Evolutionary conservation across 2,329 filamentous ascomycete genomes (phyloP), one percentile per base, ranked within the genome.

Genomic region (Boeremia lycopersici): DNA sequence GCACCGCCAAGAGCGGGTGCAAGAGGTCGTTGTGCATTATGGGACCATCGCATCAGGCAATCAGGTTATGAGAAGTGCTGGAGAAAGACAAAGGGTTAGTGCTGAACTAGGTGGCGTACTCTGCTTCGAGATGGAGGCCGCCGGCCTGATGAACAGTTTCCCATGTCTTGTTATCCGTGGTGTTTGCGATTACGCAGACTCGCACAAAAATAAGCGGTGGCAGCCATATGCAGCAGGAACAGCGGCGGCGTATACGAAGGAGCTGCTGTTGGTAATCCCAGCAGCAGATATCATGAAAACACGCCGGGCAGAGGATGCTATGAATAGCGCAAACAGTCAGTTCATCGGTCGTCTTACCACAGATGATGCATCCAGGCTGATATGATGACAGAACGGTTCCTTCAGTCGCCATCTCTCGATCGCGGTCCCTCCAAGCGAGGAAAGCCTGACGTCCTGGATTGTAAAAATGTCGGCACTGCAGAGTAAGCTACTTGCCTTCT

Each of bases 31-130:
- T n/a, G 47, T 56, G 17, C 48, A 56, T 25, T 56, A 56, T 33
- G 48, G 53, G n/a, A 52, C 53, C 8, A 56, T 56, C 12, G 53
- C 42, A n/a, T 48, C 47, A 15, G 48, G 53, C n/a, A 50, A 52
- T 30, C 48, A 52, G 30, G 48, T 56, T 29, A 58, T 48, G 29
- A 48, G 43, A 41, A 43, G 33, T 44, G 51, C 58, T 40, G 35
- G 47, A 42, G 34, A 45, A 50, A 36, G 48, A 31, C 47, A 53
- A 10, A 41, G 39, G n/a, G 25, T 41, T 12, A 41, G 19, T 7
- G 39, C 39, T 29, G 11, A 30, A 4, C 48, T 53, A 13, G 53
- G 36, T 29, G 47, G 38, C 10, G 30, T 49, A n/a, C 30, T 41
- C 8, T 41, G 39, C 9, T 41, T 39, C 23, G 46, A 48, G 17